phyloP scores from a whole-genome alignment of 108 stramenopile species.

The Fragilaria radians region DNA sequence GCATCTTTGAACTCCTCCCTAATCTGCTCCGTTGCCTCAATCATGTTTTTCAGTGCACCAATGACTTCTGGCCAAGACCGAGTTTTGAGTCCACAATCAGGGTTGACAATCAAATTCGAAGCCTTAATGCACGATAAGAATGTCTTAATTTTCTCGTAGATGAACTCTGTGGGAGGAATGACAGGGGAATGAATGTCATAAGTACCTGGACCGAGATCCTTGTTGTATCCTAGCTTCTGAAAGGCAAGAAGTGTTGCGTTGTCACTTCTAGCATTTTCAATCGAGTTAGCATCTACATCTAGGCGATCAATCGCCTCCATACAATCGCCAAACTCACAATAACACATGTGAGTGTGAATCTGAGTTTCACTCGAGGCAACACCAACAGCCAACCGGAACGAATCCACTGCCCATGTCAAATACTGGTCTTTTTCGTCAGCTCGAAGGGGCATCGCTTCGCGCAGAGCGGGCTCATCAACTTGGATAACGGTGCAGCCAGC shows the following conservation, averaged over 20 bases:
- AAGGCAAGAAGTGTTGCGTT: constrained; percentile 47
- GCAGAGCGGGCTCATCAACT: constrained; percentile 67
- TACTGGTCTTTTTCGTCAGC: constrained; percentile 28
- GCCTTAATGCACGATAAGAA: constrained; percentile 26
- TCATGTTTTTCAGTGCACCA: constrained; percentile 21
- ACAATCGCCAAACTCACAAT: constrained; percentile 70
- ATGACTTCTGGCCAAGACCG: constrained; percentile 62
- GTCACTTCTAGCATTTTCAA: constrained; percentile 66
- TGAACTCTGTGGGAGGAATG: constrained; percentile 33
- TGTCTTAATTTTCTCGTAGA: constrained; percentile 31
- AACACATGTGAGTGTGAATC: constrained; percentile 83
- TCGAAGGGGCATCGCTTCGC: constrained; percentile 64
- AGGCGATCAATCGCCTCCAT: constrained; percentile 64
- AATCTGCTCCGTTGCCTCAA: too few species aligned
- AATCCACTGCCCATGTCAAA: constrained; percentile 53
- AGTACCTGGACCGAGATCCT: constrained; percentile 59
- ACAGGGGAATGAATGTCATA: constrained; percentile 80
- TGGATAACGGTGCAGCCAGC: constrained; percentile 63
- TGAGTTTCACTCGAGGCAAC: constrained; percentile 44
- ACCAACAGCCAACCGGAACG: constrained; percentile 54
- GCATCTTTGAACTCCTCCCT: too few species aligned
- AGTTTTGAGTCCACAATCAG: constrained; percentile 75
- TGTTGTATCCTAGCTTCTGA: constrained; percentile 34
- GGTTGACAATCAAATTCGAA: constrained; percentile 45
- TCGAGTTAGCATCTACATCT: constrained; percentile 69